Percentiles rank a stretch among this genome's conserved stretches.
Evolutionary conservation across 495 filamentous ascomycete species (phyloP).

Genomic region (Pyrenula aspistea): DNA sequence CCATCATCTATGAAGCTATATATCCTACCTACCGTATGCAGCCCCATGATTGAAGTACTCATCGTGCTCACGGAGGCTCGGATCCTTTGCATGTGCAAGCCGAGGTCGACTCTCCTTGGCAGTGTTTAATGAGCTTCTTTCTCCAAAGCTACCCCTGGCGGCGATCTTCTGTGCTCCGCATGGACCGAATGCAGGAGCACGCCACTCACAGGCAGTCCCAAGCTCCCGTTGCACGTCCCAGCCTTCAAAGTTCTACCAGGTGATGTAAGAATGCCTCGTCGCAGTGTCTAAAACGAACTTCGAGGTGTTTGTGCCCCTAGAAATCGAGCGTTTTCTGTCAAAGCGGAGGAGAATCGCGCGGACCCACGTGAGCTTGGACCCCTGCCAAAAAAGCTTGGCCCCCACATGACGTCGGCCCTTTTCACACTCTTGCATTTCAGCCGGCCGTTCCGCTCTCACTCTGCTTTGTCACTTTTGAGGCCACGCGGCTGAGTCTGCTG

Average conservation of each 20-base stretch:
- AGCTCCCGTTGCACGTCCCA: background rate
- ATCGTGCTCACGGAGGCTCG: no score
- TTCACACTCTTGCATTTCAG: background rate
- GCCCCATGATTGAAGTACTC: no score
- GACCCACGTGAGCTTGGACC: no score
- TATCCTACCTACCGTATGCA: no score
- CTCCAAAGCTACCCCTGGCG: background rate
- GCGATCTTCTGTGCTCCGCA: background rate
- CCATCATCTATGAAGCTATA: no score
- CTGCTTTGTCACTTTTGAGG: background rate
- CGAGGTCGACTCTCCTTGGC: no score
- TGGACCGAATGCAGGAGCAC: background rate
- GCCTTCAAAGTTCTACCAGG: background rate
- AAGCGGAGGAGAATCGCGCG: background rate
- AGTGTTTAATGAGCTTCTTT: background rate
- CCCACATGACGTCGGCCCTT: background rate
- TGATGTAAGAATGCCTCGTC: background rate
- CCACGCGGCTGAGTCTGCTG: no score
- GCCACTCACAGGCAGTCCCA: background rate
- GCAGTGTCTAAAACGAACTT: no score
- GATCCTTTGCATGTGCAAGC: no score
- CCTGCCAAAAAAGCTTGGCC: background rate
- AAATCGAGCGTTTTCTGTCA: background rate
- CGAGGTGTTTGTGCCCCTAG: no score
- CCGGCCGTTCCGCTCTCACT: background rate